Percentiles rank a stretch among this genome's conserved stretches.
phyloP scores from a whole-genome alignment of 2,329 filamentous ascomycete species.

The Colletotrichum scovillei region DNA sequence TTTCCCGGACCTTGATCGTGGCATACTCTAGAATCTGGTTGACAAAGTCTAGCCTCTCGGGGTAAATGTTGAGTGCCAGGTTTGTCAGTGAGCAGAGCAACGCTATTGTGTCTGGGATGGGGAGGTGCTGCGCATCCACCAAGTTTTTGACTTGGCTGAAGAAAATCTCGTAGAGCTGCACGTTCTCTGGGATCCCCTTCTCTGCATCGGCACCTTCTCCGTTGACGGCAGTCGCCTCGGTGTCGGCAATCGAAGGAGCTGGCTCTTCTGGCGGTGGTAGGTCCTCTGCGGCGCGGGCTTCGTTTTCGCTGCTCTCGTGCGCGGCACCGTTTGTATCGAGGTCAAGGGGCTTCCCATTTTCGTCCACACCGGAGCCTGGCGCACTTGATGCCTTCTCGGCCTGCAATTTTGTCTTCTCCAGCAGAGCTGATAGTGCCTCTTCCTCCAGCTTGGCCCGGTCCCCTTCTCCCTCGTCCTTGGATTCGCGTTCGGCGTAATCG shows the following conservation, averaged over 20 bases:
- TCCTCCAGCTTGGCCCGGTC: conserved; percentile 84
- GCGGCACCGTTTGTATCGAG: conserved; percentile 26
- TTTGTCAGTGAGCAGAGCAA: conserved; percentile 94
- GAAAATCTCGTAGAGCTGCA: conserved; percentile 97
- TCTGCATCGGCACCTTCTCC: conserved; percentile 49
- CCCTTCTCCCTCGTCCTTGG: conserved; percentile 75
- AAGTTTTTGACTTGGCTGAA: conserved; percentile 95
- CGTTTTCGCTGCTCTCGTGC: conserved; percentile 34
- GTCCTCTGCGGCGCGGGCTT: conserved; percentile 24
- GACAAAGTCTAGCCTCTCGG: conserved; percentile 90
- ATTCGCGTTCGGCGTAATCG: conserved; percentile 91
- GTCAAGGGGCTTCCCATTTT: conserved; percentile 31
- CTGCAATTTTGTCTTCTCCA: conserved; percentile 81
- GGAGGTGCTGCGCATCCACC: conserved; percentile 89
- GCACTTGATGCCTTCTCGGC: conserved; percentile 51
- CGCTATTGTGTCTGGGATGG: conserved; percentile 94
- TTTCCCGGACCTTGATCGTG: conserved; percentile 85
- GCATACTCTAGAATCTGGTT: conserved; percentile 94
- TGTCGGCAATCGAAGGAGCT: conserved; percentile 56
- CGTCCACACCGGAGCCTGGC: conserved; percentile 25
- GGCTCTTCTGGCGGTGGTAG: conserved; percentile 41
- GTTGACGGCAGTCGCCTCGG: conserved; percentile 60
- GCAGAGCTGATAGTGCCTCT: conserved; percentile 80
- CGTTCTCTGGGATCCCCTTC: conserved; percentile 75
- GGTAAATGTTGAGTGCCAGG: conserved; percentile 95